phyloP scores from a whole-genome alignment of 1,284 basidiomycete genomes.

The Takashimella tepidaria region DNA sequence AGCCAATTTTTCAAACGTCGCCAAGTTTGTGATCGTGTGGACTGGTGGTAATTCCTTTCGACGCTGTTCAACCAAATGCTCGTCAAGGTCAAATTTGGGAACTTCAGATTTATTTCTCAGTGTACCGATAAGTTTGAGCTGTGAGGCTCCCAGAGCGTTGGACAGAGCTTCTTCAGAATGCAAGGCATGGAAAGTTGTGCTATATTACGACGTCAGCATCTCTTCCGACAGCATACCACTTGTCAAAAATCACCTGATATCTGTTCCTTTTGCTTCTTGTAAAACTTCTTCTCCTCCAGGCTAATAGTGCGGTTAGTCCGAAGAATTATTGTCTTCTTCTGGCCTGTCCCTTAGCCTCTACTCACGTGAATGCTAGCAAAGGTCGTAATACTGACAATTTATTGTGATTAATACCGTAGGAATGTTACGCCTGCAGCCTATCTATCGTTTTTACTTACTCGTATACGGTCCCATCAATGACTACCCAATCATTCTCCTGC shows the following conservation, averaged over 20 bases:
- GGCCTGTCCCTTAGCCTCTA: background rate
- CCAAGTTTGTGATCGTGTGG: conserved; percentile 1
- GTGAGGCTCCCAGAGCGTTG: background rate
- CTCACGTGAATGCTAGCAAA: background rate
- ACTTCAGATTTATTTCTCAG: background rate
- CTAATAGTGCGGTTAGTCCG: background rate
- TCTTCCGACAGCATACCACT: too few relatives aligned
- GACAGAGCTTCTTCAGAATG: background rate
- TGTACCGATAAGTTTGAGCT: background rate
- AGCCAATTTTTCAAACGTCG: conserved; percentile 4
- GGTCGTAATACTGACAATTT: background rate
- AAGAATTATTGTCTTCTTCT: too few relatives aligned
- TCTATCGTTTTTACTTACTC: background rate
- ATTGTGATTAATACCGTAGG: background rate
- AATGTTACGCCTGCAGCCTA: too few relatives aligned
- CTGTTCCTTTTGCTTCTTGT: background rate
- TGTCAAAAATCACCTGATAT: background rate
- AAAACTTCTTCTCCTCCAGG: conserved; percentile 5
- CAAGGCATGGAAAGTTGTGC: background rate
- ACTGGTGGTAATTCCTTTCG: background rate
- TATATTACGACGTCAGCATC: too few relatives aligned
- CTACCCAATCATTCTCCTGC: background rate
- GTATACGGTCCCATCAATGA: background rate
- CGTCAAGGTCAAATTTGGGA: background rate
- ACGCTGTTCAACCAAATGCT: background rate